A percentile compares a stretch with the other conserved stretches of the same genome.
Evolutionary conservation across 805 yeast genomes (phyloP).

Genomic region (Starmerella stigmatis): DNA sequence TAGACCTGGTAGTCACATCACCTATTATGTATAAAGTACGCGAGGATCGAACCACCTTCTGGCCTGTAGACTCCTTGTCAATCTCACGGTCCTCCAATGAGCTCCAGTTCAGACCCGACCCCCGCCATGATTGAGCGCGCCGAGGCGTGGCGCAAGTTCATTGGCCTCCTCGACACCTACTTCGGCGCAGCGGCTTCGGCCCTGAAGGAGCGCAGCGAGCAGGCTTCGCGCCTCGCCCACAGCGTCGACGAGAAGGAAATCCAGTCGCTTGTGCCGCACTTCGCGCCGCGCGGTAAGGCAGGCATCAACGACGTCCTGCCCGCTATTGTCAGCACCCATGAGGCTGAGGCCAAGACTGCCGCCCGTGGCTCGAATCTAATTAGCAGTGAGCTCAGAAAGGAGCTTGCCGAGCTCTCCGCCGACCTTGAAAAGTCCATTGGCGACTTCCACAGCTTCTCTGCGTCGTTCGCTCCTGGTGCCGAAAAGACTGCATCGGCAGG

Average conservation of each 20-base stretch:
- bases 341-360: slow-evolving; percentile 49
- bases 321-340: slow-evolving; percentile 42
- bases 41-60: background rate
- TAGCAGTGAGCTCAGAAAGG: slow-evolving; percentile 50
- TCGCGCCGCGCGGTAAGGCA: slow-evolving; percentile 66
- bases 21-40: background rate
- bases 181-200: slow-evolving; percentile 33
- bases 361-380: slow-evolving; percentile 48
- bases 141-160: slow-evolving; percentile 73
- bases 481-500: slow-evolving; percentile 11
- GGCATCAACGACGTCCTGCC: slow-evolving; percentile 78
- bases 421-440: slow-evolving; percentile 76
- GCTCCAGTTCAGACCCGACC: slow-evolving; percentile 55
- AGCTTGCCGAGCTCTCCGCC: slow-evolving; percentile 56
- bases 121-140: slow-evolving; percentile 77
- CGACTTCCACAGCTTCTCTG: slow-evolving; percentile 72
- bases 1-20: background rate
- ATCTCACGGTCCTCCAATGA: slow-evolving; percentile 34
- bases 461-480: slow-evolving; percentile 43
- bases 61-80: background rate
- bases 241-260: slow-evolving; percentile 9
- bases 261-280: slow-evolving; percentile 29
- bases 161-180: slow-evolving; percentile 63
- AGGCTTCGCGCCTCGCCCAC: slow-evolving; percentile 30
- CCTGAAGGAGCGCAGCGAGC: slow-evolving; percentile 51